Evolutionary conservation across 768 basidiomycete genomes (phyloP).

Genomic region (Rhizopogon salebrosus): DNA sequence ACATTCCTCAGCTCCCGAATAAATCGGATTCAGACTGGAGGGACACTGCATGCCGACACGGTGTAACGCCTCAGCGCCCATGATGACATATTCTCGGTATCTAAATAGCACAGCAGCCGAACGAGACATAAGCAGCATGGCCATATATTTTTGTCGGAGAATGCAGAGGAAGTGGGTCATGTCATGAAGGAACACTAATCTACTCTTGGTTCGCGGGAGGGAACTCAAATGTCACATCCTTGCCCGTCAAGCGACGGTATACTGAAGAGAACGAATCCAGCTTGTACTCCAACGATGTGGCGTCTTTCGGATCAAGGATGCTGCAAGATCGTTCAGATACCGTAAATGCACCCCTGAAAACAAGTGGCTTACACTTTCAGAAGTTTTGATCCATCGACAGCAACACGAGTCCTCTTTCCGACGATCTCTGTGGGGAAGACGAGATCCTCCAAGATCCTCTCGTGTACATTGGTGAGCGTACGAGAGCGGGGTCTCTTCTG

Average conservation of each 20-base stretch:
- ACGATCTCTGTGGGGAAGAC: conserved; percentile 99
- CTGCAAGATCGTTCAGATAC: conserved; percentile 37
- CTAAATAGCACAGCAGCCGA: conserved; percentile 3
- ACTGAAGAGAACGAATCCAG: conserved; percentile 98
- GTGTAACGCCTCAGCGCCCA: neutral
- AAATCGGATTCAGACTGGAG: neutral
- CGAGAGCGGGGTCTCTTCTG: conserved; percentile 97
- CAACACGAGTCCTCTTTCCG: conserved; percentile 94
- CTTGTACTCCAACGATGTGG: conserved; percentile 99
- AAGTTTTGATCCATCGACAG: conserved; percentile 90
- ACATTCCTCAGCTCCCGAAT: too few relatives aligned
- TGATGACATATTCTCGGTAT: neutral
- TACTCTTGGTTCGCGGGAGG: conserved; percentile 72
- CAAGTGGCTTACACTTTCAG: conserved; percentile 84
- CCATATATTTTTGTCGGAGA: conserved; percentile 30
- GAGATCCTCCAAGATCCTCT: conserved; percentile 97
- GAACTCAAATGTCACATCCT: conserved; percentile 95
- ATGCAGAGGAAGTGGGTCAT: conserved; percentile 23
- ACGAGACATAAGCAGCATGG: conserved; percentile 28
- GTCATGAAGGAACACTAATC: conserved; percentile 30
- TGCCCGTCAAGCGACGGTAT: conserved; percentile 92
- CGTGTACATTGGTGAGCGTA: conserved; percentile 96
- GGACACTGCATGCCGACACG: too few relatives aligned
- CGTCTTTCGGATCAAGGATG: conserved; percentile 96
- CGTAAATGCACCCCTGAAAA: neutral